These are phyloP conservation scores for Claviceps sorghi DNA, from an alignment of 2,329 filamentous ascomycete genomes.

Conservation along the genomic window DNA sequence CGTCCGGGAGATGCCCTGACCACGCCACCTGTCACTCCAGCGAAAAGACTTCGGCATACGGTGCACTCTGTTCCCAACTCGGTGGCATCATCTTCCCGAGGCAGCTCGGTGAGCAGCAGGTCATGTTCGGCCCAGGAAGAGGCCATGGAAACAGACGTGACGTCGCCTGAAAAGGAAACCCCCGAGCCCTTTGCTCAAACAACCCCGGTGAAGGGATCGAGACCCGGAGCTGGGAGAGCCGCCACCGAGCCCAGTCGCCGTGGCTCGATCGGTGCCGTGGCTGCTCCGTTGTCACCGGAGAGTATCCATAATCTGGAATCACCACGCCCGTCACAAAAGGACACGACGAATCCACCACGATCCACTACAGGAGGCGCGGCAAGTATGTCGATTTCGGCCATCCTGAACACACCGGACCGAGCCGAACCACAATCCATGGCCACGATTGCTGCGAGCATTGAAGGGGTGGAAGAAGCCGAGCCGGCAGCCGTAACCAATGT, in stretches of 20 bases:
- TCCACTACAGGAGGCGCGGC: conserved; percentile 7
- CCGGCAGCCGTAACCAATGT: conserved; percentile 3
- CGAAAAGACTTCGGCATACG: conserved; percentile 31
- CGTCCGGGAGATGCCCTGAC: conserved; percentile 29
- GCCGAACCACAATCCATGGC: conserved; percentile 7
- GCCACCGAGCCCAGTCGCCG: conserved; percentile 3
- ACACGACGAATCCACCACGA: not conserved
- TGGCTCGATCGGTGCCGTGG: conserved; percentile 5
- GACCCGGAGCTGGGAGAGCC: conserved; percentile 6
- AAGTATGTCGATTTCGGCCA: conserved; percentile 20
- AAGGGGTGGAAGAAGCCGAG: conserved; percentile 9
- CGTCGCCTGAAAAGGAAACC: conserved; percentile 35
- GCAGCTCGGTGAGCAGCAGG: conserved; percentile 20
- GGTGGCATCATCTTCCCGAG: conserved; percentile 19
- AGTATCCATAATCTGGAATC: conserved; percentile 15
- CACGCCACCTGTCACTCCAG: conserved; percentile 40
- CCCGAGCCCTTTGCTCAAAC: conserved; percentile 23
- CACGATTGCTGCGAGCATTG: conserved; percentile 15
- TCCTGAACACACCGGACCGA: conserved; percentile 15
- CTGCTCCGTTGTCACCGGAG: conserved; percentile 18
- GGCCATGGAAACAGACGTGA: conserved; percentile 27
- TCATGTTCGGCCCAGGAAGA: conserved; percentile 15
- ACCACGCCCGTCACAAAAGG: conserved; percentile 10
- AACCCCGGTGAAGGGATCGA: conserved; percentile 11
- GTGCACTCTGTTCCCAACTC: conserved; percentile 13